Conservation (phyloP, 225 moss, liverwort and hornwort species). For the Sphagnum tenellum region DNA sequence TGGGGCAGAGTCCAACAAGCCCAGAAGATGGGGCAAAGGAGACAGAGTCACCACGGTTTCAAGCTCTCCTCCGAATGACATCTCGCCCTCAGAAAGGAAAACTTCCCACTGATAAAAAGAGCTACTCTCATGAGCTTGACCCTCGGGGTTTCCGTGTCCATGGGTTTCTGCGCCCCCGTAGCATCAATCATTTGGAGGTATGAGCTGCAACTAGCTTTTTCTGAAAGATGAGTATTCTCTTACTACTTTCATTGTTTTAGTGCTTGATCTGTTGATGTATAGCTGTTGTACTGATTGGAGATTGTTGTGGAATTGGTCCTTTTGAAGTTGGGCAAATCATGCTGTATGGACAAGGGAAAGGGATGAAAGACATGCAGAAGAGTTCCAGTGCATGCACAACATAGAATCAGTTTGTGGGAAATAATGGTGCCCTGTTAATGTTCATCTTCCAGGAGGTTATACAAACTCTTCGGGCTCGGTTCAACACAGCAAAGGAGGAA, state of each 20-base stretch:
- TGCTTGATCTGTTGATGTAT: too few relatives aligned
- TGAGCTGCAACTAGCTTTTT: constrained; percentile 1
- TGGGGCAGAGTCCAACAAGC: constrained; percentile 74
- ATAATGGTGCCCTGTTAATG: too few relatives aligned
- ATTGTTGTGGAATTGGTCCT: too few relatives aligned
- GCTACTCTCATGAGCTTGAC: constrained; percentile 98
- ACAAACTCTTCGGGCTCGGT: constrained; percentile 72
- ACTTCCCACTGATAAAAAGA: constrained; percentile 81
- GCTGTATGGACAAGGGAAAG: too few relatives aligned
- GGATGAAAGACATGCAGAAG: too few relatives aligned
- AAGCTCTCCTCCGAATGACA: constrained; percentile 90
- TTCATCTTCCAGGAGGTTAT: constrained; percentile 63
- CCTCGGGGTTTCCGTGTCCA: constrained; percentile 78
- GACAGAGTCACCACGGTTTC: constrained; percentile 96
- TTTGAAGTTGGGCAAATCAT: too few relatives aligned
- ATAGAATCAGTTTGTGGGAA: too few relatives aligned
- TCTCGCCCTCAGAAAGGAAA: constrained; percentile 64
- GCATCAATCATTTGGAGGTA: constrained; percentile 90
- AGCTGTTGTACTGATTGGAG: too few relatives aligned
- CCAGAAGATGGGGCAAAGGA: constrained; percentile 77
- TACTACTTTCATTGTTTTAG: too few relatives aligned
- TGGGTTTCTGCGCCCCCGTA: constrained; percentile 85
- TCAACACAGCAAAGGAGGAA: constrained; percentile 90
- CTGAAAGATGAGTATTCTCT: too few relatives aligned
- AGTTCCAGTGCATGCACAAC: too few relatives aligned